A percentile compares a stretch with the other conserved stretches of the same genome.
These are phyloP conservation scores for Chloris gayana DNA, from an alignment of 176 grass and related monocot genomes.

Conservation along the genomic window DNA sequence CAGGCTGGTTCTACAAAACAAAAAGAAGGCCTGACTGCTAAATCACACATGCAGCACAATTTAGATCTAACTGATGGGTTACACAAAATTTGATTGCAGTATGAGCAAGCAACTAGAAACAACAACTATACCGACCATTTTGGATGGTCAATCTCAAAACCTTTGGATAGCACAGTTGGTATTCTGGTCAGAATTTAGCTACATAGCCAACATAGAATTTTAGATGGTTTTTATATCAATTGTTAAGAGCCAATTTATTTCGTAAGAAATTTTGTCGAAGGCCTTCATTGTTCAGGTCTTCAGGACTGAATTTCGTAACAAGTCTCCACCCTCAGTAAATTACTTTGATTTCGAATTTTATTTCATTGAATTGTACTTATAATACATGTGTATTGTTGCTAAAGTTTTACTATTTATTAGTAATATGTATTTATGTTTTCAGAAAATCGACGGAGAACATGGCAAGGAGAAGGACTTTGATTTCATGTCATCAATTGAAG, in stretches of 20 bases:
- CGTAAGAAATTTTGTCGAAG: background rate
- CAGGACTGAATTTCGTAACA: background rate
- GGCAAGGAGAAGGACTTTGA: constrained; percentile 86
- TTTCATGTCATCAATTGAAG: constrained; percentile 96
- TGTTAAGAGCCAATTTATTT: background rate
- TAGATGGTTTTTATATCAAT: background rate
- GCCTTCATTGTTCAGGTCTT: background rate
- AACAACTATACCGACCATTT: background rate
- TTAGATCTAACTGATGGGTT: background rate
- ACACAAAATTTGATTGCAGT: background rate
- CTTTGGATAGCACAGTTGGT: background rate
- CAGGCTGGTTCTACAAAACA: background rate
- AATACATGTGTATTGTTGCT: constrained; percentile 9
- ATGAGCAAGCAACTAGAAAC: background rate
- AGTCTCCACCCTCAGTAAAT: background rate
- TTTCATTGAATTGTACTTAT: background rate
- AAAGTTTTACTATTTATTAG: constrained; percentile 15
- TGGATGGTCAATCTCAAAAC: background rate
- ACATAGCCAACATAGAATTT: background rate
- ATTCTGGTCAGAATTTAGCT: background rate
- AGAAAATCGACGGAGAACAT: constrained; percentile 89
- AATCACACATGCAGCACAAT: background rate
- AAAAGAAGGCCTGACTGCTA: background rate
- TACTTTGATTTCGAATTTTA: constrained; percentile 14
- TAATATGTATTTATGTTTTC: constrained; percentile 21